Evolutionary conservation across 768 basidiomycete species (phyloP).

Genomic region (Trichaptum fuscoviolaceum): DNA sequence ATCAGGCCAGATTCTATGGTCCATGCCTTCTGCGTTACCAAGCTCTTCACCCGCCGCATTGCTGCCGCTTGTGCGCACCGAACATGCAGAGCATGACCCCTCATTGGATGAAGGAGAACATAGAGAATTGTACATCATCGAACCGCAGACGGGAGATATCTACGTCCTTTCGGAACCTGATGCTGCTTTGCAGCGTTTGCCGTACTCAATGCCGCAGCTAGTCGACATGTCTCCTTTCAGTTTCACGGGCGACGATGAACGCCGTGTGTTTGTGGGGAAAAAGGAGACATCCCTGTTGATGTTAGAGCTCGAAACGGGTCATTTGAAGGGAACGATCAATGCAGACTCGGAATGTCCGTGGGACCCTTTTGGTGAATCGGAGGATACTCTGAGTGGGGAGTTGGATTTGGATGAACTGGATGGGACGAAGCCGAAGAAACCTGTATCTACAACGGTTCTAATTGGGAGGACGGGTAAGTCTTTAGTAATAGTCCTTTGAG

Average conservation of each 20-base stretch:
- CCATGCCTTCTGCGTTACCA: slow-evolving; percentile 57
- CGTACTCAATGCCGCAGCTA: slow-evolving; percentile 87
- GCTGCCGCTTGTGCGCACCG: slow-evolving; percentile 69
- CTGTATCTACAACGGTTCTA: slow-evolving; percentile 41
- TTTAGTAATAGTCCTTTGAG: slow-evolving; percentile 6
- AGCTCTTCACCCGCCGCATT: slow-evolving; percentile 48
- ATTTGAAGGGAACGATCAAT: slow-evolving; percentile 67
- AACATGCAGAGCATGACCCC: slow-evolving; percentile 52
- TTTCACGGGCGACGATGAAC: slow-evolving; percentile 60
- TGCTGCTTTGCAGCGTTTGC: slow-evolving; percentile 77
- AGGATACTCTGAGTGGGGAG: slow-evolving; percentile 29
- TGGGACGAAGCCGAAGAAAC: slow-evolving; percentile 35
- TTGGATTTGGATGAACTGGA: slow-evolving; percentile 59
- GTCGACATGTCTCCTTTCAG: slow-evolving; percentile 85
- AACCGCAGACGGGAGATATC: slow-evolving; percentile 91
- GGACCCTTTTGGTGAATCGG: slow-evolving; percentile 45
- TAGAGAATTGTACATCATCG: slow-evolving; percentile 86
- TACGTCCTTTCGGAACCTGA: slow-evolving; percentile 73
- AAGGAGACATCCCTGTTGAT: slow-evolving; percentile 83
- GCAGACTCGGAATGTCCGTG: slow-evolving; percentile 63
- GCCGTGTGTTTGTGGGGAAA: slow-evolving; percentile 79
- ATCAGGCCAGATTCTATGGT: slow-evolving; percentile 82
- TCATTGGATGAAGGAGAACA: slow-evolving; percentile 42
- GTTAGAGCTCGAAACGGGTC: slow-evolving; percentile 75
- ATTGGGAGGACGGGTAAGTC: slow-evolving; percentile 61